Percentiles rank a stretch among this genome's conserved stretches.
phyloP scores from a whole-genome alignment of 192 early-diverging fungal genomes.

The Funneliformis mosseae region DNA sequence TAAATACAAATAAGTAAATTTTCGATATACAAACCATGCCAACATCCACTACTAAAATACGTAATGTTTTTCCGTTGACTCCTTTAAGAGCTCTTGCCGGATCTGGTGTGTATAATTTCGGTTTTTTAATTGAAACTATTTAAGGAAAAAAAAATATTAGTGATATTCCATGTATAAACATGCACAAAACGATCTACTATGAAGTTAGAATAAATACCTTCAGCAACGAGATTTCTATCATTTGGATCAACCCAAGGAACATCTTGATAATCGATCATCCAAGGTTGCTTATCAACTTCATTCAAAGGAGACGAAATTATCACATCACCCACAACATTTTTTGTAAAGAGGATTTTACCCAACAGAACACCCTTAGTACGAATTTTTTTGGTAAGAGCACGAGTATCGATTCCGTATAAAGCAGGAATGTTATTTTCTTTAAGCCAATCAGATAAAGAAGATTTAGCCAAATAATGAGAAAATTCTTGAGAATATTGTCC shows the following conservation, averaged over 20 bases:
- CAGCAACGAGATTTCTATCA: constrained; percentile 87
- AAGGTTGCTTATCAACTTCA: constrained; percentile 32
- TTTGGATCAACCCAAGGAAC: constrained; percentile 95
- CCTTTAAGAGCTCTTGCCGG: constrained; percentile 56
- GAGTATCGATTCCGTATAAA: constrained; percentile 93
- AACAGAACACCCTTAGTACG: constrained; percentile 87
- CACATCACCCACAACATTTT: constrained; percentile 49
- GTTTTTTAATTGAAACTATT: constrained; percentile 80
- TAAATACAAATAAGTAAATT: background rate
- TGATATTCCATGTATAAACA: no score
- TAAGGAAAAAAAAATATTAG: background rate
- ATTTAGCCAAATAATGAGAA: constrained; percentile 90
- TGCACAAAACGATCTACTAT: background rate
- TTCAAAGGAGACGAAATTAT: constrained; percentile 31
- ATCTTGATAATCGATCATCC: constrained; percentile 75
- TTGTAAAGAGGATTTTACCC: constrained; percentile 90
- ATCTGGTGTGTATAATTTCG: constrained; percentile 75
- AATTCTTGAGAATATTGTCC: constrained; percentile 90
- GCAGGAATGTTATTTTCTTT: constrained; percentile 92
- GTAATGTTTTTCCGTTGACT: constrained; percentile 70
- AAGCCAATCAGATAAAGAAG: constrained; percentile 87
- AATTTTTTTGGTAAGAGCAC: constrained; percentile 97
- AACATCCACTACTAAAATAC: constrained; percentile 92
- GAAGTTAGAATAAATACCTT: constrained; percentile 43
- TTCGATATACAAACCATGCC: constrained; percentile 68